Evolutionary conservation across 2,329 filamentous ascomycete species (phyloP).

Genomic region (Hortaea werneckii): DNA sequence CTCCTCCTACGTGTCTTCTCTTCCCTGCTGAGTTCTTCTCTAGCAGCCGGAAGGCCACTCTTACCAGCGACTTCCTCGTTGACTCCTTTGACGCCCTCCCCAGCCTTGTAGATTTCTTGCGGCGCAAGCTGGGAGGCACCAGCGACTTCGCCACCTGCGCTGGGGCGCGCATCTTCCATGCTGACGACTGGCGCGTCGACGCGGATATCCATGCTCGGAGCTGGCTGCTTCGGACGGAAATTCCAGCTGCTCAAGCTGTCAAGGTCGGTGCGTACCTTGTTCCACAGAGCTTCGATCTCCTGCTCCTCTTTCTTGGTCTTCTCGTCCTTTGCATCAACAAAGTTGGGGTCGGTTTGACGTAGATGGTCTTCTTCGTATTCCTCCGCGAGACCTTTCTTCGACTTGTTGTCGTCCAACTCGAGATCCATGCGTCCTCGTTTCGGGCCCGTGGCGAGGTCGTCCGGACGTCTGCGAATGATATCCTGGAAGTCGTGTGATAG

Average conservation of each 20-base stretch:
- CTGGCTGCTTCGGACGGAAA: constrained; percentile 81
- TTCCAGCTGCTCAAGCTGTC: constrained; percentile 89
- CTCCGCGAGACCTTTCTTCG: constrained; percentile 78
- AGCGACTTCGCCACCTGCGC: constrained; percentile 63
- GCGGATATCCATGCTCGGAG: constrained; percentile 74
- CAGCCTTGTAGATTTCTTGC: constrained; percentile 85
- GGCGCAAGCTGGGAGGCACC: constrained; percentile 71
- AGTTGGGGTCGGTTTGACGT: constrained; percentile 65
- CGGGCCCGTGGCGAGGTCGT: constrained; percentile 53
- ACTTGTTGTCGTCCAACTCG: constrained; percentile 77
- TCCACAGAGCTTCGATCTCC: constrained; percentile 77
- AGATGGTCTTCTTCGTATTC: constrained; percentile 91
- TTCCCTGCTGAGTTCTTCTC: constrained; percentile 78
- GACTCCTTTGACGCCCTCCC: constrained; percentile 47
- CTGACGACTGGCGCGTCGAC: constrained; percentile 81
- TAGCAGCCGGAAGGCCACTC: constrained; percentile 65
- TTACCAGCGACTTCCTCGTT: constrained; percentile 61
- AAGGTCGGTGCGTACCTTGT: constrained; percentile 65
- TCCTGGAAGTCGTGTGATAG: constrained; percentile 87
- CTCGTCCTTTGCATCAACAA: constrained; percentile 72
- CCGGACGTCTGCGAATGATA: constrained; percentile 70
- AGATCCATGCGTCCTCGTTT: constrained; percentile 56
- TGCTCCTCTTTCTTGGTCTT: constrained; percentile 64
- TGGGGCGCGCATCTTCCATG: constrained; percentile 92
- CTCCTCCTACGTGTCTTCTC: constrained; percentile 59